Percentiles rank a stretch among this genome's conserved stretches.
Conservation (phyloP, 441 rosid genomes). For the Arabidopsis hybrid region DNA sequence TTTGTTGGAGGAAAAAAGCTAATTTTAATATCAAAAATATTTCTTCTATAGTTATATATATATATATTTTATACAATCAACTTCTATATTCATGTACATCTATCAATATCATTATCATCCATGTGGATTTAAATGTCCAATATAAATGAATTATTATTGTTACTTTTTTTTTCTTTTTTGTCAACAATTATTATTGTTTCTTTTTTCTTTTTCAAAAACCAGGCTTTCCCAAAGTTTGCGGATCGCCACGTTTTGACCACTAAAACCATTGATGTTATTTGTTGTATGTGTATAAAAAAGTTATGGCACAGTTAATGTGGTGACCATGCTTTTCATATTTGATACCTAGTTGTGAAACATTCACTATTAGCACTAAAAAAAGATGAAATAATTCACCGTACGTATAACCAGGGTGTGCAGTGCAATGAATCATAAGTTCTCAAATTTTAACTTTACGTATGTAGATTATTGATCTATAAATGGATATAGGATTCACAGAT, state of each 20-base stretch:
- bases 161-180: constrained; percentile 8
- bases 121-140: constrained; percentile 8
- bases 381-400: background rate
- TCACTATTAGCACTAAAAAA: constrained; percentile 7
- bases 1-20: constrained; percentile 12
- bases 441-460: background rate
- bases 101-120: constrained; percentile 30
- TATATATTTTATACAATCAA: background rate
- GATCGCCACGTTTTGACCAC: constrained; percentile 45
- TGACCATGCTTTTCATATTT: background rate
- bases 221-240: constrained; percentile 50
- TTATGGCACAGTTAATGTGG: constrained; percentile 2
- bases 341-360: constrained; percentile 16
- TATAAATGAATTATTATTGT: background rate
- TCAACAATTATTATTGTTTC: constrained; percentile 4
- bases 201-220: constrained; percentile 18
- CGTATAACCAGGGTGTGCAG: background rate
- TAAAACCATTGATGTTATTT: constrained; percentile 26
- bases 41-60: background rate
- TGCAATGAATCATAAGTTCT: background rate
- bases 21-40: background rate
- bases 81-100: constrained; percentile 9
- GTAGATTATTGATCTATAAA: background rate
- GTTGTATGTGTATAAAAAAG: constrained; percentile 16
- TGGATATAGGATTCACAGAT: background rate